Evolutionary conservation across 306 rosid genomes (phyloP).

Genomic region (barrel medic (Medicago truncatula)): DNA sequence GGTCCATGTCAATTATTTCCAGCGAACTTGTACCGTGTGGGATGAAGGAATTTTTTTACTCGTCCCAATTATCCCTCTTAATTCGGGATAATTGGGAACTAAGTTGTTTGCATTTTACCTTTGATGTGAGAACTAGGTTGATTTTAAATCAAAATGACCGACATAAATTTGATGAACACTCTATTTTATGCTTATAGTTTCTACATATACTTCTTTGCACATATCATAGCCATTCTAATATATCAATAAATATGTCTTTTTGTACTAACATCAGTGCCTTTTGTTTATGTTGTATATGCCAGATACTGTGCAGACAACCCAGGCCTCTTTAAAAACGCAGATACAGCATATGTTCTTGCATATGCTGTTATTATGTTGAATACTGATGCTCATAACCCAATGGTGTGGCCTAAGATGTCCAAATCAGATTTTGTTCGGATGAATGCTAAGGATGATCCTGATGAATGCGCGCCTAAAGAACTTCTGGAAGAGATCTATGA

Average conservation of each 20-base stretch:
- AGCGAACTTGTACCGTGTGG: slow-evolving; percentile 14
- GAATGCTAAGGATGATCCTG: slow-evolving; percentile 87
- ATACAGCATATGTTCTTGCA: slow-evolving; percentile 97
- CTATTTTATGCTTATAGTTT: slow-evolving; percentile 13
- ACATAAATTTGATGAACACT: slow-evolving; percentile 10
- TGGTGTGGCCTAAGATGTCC: slow-evolving; percentile 99
- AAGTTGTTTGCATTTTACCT: slow-evolving; percentile 15
- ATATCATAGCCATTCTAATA: slow-evolving; percentile 33
- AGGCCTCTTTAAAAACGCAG: slow-evolving; percentile 93
- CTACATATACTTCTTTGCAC: slow-evolving; percentile 10
- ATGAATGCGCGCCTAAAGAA: slow-evolving; percentile 89
- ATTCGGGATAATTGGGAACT: slow-evolving; percentile 5
- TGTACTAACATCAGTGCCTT: slow-evolving; percentile 44
- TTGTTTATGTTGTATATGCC: slow-evolving; percentile 51
- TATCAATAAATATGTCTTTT: slow-evolving; percentile 36
- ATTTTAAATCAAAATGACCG: slow-evolving; percentile 32
- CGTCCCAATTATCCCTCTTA: slow-evolving; percentile 22
- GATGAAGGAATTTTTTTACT: slow-evolving; percentile 2
- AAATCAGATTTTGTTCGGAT: slow-evolving; percentile 88
- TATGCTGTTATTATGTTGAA: slow-evolving; percentile 96
- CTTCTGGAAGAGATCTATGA: slow-evolving; percentile 92
- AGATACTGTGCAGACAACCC: slow-evolving; percentile 99
- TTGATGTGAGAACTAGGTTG: slow-evolving; percentile 26
- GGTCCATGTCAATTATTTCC: slow-evolving; percentile 30
- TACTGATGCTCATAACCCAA: slow-evolving; percentile 98